Base-by-base conservation (phyloP, 192 early-diverging fungal genomes). In the Backusella mclennaniae region DNA sequence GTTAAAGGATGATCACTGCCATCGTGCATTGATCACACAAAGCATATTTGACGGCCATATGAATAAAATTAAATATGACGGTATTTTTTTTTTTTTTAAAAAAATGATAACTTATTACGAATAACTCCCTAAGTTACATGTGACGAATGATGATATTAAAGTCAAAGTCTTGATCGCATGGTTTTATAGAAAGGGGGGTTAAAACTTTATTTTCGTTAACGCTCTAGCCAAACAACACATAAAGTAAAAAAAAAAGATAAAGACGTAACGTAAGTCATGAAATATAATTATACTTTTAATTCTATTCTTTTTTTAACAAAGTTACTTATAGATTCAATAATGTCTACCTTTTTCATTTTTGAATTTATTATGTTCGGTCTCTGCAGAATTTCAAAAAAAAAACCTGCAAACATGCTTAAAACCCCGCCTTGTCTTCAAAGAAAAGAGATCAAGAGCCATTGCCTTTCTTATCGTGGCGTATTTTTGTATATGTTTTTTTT, bases 1-100 rank as follows among this genome's bases (percentile, higher is more conserved):
- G 33, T 33, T 33, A 26, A 56, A 56, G 2, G 21, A 19, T 56
- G 53, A 56, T 56, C 53, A 56, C n/a, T 56, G 9, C n/a, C n/a
- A 56, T 56, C 53, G 19, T 56, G 53, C 53, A 56, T 56, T 56
- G 53, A 56, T 56, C 53, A 56, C n/a, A 56, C 52, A 56, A 56
- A 21, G 42, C 15, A 44, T 56, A 56, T 21, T 56, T 56, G 52
- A n/a, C n/a, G 52, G 52, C n/a, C 42, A 56, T 56, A 56, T 56
- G 52, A 23, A 56, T 56, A 56, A n/a, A 21, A 56, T 21, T 39
- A n/a, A n/a, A 56, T 56, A 56, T 56, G 52, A 56, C 52, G 52
- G 8, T 56, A 8, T 21, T 21, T 23, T 56, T 21, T n/a, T 19
- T 56, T 56, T 56, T 21, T 19, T n/a, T 26, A 9, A 21, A 23